Conservation (phyloP, 768 basidiomycete species). For the Leccinum disarticulatum region DNA sequence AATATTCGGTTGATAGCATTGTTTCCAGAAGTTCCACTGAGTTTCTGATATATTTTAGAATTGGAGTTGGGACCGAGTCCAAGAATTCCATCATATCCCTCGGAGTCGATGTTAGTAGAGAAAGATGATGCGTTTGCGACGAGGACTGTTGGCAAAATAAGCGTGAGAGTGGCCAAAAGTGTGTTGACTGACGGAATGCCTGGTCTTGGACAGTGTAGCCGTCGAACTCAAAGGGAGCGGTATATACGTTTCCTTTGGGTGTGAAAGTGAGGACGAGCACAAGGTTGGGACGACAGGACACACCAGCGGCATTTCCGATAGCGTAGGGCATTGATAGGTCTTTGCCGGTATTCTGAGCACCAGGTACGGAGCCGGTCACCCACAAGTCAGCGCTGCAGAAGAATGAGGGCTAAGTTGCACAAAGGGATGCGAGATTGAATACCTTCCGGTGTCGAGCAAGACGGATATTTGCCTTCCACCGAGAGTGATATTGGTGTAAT, state of each 20-base stretch:
- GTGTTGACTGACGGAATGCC: slow-evolving; percentile 55
- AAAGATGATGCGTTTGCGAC: slow-evolving; percentile 65
- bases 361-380: slow-evolving; percentile 54
- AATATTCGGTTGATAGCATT: slow-evolving; percentile 67
- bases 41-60: slow-evolving; percentile 58
- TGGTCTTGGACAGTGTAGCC: slow-evolving; percentile 59
- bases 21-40: slow-evolving; percentile 51
- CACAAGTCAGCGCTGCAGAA: slow-evolving; percentile 68
- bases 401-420: slow-evolving; percentile 5
- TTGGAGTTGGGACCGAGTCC: slow-evolving; percentile 79
- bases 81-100: slow-evolving; percentile 70
- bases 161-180: neutral
- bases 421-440: neutral
- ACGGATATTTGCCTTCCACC: slow-evolving; percentile 58
- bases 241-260: slow-evolving; percentile 52
- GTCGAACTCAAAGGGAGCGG: slow-evolving; percentile 53
- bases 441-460: slow-evolving; percentile 80
- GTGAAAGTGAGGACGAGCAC: neutral
- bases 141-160: slow-evolving; percentile 44
- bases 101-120: slow-evolving; percentile 54
- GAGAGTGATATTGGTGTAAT: slow-evolving; percentile 69
- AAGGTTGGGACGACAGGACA: slow-evolving; percentile 5
- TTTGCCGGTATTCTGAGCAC: slow-evolving; percentile 55
- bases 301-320: slow-evolving; percentile 64
- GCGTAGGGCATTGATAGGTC: slow-evolving; percentile 62